Percentiles rank a stretch among this genome's conserved stretches.
phyloP scores from a whole-genome alignment of 495 filamentous ascomycete genomes.

The Neurospora sp. region DNA sequence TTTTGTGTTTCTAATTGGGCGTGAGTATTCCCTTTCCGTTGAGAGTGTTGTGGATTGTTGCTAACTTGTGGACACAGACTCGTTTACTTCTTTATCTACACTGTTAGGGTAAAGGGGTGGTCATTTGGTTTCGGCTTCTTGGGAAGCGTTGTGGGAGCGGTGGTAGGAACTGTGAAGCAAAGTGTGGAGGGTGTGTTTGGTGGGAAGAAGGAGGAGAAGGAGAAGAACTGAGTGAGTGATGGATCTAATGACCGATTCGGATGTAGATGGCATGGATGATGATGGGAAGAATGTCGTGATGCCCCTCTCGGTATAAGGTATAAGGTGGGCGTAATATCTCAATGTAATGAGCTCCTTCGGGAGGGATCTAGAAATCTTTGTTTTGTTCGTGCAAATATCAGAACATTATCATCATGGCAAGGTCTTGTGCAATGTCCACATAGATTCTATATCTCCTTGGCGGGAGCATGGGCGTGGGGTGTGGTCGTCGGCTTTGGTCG shows the following conservation, averaged over 20 bases:
- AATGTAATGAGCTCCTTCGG: background rate
- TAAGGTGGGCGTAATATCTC: background rate
- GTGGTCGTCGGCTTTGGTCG: background rate
- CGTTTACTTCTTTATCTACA: conserved; percentile 81
- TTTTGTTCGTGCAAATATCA: background rate
- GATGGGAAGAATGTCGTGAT: background rate
- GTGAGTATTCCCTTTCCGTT: conserved; percentile 10
- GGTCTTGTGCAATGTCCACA: no score
- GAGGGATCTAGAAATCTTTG: background rate
- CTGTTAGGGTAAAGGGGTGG: conserved; percentile 62
- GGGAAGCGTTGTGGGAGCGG: background rate
- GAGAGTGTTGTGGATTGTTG: no score
- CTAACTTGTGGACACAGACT: conserved; percentile 23
- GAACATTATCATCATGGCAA: no score
- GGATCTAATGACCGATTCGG: background rate
- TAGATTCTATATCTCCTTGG: no score
- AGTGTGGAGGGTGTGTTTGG: background rate
- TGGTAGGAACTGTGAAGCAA: background rate
- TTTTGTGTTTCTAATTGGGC: conserved; percentile 71
- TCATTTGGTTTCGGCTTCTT: conserved; percentile 52
- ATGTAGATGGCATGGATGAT: background rate
- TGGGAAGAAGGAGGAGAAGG: background rate
- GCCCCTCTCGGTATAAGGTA: background rate
- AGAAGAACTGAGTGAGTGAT: background rate
- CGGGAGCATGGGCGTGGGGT: no score